phyloP scores from a whole-genome alignment of 108 stramenopile genomes.

The Skeletonema potamos region DNA sequence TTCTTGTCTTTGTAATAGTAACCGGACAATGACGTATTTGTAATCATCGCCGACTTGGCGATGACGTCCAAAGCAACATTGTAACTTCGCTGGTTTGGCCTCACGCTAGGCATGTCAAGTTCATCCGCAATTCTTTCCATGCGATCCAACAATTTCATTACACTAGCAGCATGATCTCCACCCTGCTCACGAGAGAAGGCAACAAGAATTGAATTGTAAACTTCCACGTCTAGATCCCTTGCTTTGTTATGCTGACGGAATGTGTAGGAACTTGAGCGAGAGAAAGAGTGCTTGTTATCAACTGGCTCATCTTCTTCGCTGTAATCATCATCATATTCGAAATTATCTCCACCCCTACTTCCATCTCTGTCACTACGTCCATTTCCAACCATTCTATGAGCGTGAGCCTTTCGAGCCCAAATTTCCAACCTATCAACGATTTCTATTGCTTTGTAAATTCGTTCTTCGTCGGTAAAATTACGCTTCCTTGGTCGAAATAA shows the following conservation, averaged over 20 bases:
- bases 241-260: slow-evolving; percentile 43
- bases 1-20: slow-evolving; percentile 31
- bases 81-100: slow-evolving; percentile 50
- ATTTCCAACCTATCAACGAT: slow-evolving; percentile 48
- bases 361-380: neutral
- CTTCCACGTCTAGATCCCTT: slow-evolving; percentile 46
- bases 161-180: slow-evolving; percentile 40
- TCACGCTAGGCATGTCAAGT: slow-evolving; percentile 45
- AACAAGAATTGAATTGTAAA: slow-evolving; percentile 41
- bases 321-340: slow-evolving; percentile 2
- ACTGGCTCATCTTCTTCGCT: slow-evolving; percentile 15
- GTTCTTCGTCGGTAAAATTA: slow-evolving; percentile 27
- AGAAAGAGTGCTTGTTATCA: neutral
- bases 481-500: neutral
- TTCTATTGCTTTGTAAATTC: slow-evolving; percentile 36
- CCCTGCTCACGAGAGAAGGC: slow-evolving; percentile 20
- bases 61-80: slow-evolving; percentile 43
- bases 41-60: slow-evolving; percentile 33
- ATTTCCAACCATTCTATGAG: slow-evolving; percentile 7
- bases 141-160: slow-evolving; percentile 51
- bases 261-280: slow-evolving; percentile 9
- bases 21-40: slow-evolving; percentile 17
- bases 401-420: slow-evolving; percentile 33
- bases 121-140: slow-evolving; percentile 64
- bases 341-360: neutral